Percentiles rank a stretch among this genome's conserved stretches.
Evolutionary conservation across 805 yeast genomes (phyloP).

Genomic region (Torulaspora quercuum): DNA sequence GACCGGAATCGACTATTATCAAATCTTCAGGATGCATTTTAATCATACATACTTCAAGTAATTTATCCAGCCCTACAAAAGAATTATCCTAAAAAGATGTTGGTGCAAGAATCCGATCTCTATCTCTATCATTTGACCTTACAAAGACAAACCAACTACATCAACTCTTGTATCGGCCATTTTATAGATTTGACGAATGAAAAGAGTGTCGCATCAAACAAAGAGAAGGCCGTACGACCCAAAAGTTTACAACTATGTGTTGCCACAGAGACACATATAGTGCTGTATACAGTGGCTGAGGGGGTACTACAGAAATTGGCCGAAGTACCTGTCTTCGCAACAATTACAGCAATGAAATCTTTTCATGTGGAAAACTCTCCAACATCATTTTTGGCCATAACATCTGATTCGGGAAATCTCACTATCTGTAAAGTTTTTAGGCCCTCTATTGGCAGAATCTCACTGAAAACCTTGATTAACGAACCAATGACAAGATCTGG

Average conservation of each 20-base stretch:
- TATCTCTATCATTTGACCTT: constrained; percentile 69
- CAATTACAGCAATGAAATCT: constrained; percentile 50
- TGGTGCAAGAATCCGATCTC: constrained; percentile 29
- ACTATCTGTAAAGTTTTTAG: constrained; percentile 47
- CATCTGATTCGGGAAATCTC: constrained; percentile 79
- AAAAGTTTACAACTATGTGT: constrained; percentile 31
- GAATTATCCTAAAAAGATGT: no score
- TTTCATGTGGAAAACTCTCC: constrained; percentile 52
- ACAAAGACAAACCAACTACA: constrained; percentile 53
- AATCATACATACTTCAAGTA: no score
- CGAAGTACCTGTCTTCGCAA: constrained; percentile 52
- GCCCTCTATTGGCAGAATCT: constrained; percentile 3
- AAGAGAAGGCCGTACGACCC: constrained; percentile 5
- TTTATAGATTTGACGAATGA: constrained; percentile 55
- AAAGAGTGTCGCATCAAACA: not conserved
- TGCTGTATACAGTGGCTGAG: constrained; percentile 43
- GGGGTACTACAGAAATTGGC: constrained; percentile 51
- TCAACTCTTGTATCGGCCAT: constrained; percentile 60
- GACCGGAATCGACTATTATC: no score
- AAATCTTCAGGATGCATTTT: no score
- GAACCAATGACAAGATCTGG: constrained; percentile 77
- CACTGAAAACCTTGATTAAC: constrained; percentile 44
- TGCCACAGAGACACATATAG: constrained; percentile 34
- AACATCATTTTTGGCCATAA: constrained; percentile 57
- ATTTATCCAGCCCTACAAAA: no score